phyloP scores from a whole-genome alignment of 495 filamentous ascomycete species.

The Cudoniella acicularis region DNA sequence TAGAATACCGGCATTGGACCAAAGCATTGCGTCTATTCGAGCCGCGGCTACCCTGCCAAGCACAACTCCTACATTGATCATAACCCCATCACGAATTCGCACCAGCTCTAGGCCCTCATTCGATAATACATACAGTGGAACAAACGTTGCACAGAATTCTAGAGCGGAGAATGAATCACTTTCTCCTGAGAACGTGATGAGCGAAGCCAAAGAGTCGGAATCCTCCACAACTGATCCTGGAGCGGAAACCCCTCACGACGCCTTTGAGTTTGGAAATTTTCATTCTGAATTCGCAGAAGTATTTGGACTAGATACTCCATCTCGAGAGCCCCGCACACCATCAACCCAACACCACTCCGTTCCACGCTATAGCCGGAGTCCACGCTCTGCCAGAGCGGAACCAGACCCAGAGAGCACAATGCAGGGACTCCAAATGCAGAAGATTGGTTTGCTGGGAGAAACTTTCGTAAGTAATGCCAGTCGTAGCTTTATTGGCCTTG shows the following conservation, averaged over 20 bases:
- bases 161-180: background rate
- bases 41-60: conserved; percentile 1
- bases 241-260: background rate
- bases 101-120: background rate
- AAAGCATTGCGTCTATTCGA: conserved; percentile 2
- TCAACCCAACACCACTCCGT: background rate
- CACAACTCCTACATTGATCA: conserved; percentile 2
- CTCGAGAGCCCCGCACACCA: conserved; percentile 3
- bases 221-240: background rate
- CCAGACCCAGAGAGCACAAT: conserved; percentile 1
- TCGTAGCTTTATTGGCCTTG: background rate
- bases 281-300: conserved; percentile 2
- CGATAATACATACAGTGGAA: background rate
- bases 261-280: conserved; percentile 8
- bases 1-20: conserved; percentile 6
- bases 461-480: conserved; percentile 3
- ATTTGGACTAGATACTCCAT: conserved; percentile 1
- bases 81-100: conserved; percentile 6
- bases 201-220: background rate
- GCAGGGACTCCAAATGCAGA: conserved; percentile 2
- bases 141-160: background rate
- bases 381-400: background rate
- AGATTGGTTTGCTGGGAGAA: conserved; percentile 7
- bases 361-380: conserved; percentile 1
- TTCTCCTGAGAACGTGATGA: background rate